Conservation (phyloP, 169 alveolate species). For the Perkinsus olseni region DNA sequence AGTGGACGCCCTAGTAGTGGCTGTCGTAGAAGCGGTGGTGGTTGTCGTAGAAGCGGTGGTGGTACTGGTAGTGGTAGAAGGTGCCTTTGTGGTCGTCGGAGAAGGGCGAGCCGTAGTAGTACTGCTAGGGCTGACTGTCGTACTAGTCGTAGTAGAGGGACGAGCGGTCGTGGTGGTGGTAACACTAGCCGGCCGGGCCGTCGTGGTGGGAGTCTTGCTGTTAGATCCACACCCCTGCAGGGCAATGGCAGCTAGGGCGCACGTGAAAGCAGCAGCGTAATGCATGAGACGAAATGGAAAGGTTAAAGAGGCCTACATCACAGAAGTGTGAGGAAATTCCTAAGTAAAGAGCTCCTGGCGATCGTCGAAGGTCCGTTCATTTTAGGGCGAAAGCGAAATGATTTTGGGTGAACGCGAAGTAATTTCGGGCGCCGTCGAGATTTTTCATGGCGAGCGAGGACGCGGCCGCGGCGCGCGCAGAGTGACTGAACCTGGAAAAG, state of each 20-base stretch:
- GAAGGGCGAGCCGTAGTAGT: neutral
- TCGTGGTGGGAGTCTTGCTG: neutral
- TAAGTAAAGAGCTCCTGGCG: neutral
- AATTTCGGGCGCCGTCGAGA: too few species aligned
- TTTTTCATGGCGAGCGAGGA: neutral
- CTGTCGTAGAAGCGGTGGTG: neutral
- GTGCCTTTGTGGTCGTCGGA: neutral
- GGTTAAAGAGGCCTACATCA: neutral
- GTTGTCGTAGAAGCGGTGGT: neutral
- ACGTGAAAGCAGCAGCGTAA: neutral
- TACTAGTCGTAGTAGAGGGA: neutral
- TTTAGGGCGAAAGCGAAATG: neutral
- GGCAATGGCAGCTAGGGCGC: neutral
- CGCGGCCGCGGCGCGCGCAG: neutral
- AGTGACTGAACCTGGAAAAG: too few species aligned
- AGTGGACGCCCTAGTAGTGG: too few species aligned
- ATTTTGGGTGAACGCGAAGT: too few species aligned
- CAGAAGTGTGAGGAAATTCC: neutral
- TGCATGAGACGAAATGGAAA: neutral
- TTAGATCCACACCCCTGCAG: neutral
- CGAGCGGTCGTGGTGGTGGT: neutral
- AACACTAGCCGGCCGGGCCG: neutral
- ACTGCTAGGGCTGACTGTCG: neutral
- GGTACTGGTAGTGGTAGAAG: neutral
- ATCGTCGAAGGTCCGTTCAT: too few species aligned